A percentile compares a stretch with the other conserved stretches of the same genome.
Conservation (phyloP, 805 yeast species). For the Ogataea degrootiae region DNA sequence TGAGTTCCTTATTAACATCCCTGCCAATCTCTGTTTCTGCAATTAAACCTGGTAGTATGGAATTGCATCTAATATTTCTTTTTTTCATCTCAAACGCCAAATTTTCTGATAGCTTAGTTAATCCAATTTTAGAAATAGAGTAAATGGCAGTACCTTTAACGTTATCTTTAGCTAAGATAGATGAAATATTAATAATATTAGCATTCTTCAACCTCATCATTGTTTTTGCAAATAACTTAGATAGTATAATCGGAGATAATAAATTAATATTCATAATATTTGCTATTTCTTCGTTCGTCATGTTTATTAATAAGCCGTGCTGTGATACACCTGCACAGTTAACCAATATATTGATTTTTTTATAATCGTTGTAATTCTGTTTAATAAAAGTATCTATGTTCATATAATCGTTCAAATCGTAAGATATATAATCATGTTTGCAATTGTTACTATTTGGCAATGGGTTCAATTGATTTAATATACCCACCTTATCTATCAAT, state of each 20-base stretch:
- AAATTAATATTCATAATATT: conserved; percentile 52
- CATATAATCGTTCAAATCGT: conserved; percentile 28
- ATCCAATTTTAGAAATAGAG: conserved; percentile 66
- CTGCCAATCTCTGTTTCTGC: conserved; percentile 64
- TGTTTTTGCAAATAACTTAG: conserved; percentile 46
- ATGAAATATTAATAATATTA: conserved; percentile 59
- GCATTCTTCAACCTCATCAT: conserved; percentile 38
- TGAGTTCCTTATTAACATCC: conserved; percentile 20
- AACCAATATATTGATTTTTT: conserved; percentile 42
- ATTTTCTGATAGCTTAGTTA: conserved; percentile 55
- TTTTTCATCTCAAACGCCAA: conserved; percentile 57
- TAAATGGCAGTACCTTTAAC: conserved; percentile 61
- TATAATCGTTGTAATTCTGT: conserved; percentile 24
- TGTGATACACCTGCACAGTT: conserved; percentile 70
- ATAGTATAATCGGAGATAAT: conserved; percentile 53
- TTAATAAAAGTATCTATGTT: conserved; percentile 10
- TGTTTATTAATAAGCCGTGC: conserved; percentile 41
- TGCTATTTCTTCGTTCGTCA: conserved; percentile 37
- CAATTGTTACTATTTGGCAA: conserved; percentile 1
- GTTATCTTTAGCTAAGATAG: conserved; percentile 47
- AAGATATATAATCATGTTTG: conserved; percentile 29
- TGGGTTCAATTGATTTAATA: conserved; percentile 16
- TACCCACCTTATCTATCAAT: conserved; percentile 26
- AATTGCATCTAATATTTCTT: conserved; percentile 53
- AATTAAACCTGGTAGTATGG: conserved; percentile 64